Conservation (phyloP, 192 early-diverging fungal genomes). For the Rhizoclosmatium globosum region DNA sequence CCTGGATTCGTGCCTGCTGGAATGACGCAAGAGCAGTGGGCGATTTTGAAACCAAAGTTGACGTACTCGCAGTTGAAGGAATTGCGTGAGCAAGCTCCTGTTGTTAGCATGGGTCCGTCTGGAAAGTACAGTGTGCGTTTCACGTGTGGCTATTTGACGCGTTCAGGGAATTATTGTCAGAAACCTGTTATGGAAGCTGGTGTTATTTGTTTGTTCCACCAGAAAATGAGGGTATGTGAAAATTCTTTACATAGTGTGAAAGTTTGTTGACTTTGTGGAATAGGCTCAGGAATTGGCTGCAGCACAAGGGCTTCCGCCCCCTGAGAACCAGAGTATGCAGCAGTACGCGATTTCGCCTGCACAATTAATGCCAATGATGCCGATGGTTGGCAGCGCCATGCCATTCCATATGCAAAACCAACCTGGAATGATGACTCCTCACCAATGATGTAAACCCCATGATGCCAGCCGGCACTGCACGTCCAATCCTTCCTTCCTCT, state of each 20-base stretch:
- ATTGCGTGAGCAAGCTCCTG: slow-evolving; percentile 29
- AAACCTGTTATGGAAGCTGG: slow-evolving; percentile 46
- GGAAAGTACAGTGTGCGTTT: slow-evolving; percentile 38
- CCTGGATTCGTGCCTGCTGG: slow-evolving; percentile 23
- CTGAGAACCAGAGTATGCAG: too few species aligned
- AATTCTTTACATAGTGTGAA: background rate
- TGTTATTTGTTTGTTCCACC: slow-evolving; percentile 49
- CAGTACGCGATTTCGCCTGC: too few species aligned
- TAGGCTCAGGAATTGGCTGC: background rate
- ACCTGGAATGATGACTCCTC: background rate
- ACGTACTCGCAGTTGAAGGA: slow-evolving; percentile 32
- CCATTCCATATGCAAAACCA: slow-evolving; percentile 21
- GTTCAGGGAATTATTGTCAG: slow-evolving; percentile 49
- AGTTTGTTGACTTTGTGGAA: background rate
- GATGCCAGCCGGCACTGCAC: background rate
- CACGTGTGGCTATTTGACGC: slow-evolving; percentile 49
- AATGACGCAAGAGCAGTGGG: slow-evolving; percentile 31
- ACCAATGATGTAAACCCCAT: slow-evolving; percentile 1
- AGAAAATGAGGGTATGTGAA: slow-evolving; percentile 17
- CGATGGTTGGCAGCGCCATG: background rate
- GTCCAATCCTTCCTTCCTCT: too few species aligned
- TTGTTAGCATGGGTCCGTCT: slow-evolving; percentile 38
- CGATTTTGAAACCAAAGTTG: slow-evolving; percentile 29
- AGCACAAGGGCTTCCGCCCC: background rate
- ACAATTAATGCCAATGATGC: slow-evolving; percentile 7